Evolutionary conservation across 177 flowering plant genomes (phyloP).

Genomic region (Vitis hybrid): DNA sequence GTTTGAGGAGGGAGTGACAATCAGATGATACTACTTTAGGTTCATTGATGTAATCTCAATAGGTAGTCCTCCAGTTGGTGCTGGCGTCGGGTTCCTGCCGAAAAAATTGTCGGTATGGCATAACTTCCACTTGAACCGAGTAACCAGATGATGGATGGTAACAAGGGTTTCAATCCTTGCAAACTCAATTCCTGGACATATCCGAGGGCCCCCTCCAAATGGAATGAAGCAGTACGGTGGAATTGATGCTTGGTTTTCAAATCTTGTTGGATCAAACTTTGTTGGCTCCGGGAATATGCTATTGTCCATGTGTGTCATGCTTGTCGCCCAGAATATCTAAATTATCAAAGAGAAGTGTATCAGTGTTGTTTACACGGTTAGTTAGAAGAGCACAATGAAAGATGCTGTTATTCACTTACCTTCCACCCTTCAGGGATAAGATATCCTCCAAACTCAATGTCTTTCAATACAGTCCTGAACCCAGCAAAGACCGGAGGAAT

Average conservation of each 20-base stretch:
- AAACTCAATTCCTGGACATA: slow-evolving; percentile 39
- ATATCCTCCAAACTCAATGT: slow-evolving; percentile 32
- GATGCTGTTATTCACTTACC: slow-evolving; percentile 19
- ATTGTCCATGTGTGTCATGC: slow-evolving; percentile 33
- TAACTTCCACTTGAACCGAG: slow-evolving; percentile 33
- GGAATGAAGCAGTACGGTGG: slow-evolving; percentile 31
- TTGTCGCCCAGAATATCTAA: slow-evolving; percentile 33
- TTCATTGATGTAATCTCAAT: slow-evolving; percentile 23
- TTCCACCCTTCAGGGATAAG: slow-evolving; percentile 44
- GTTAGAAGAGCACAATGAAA: neutral
- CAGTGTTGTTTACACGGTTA: neutral
- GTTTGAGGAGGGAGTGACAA: too few species aligned
- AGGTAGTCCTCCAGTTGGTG: slow-evolving; percentile 29
- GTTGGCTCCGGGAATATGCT: slow-evolving; percentile 34
- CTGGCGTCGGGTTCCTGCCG: slow-evolving; percentile 33
- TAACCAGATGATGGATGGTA: slow-evolving; percentile 31
- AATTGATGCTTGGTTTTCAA: slow-evolving; percentile 27
- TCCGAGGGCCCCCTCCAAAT: slow-evolving; percentile 36
- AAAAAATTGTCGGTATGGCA: slow-evolving; percentile 15
- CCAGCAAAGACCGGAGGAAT: slow-evolving; percentile 35
- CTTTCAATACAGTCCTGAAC: slow-evolving; percentile 29
- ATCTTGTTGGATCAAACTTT: slow-evolving; percentile 33
- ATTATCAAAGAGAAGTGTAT: neutral
- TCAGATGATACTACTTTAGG: neutral
- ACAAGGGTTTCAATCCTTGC: slow-evolving; percentile 34